These are phyloP conservation scores for Pseudozyma hubeiensis DNA, from an alignment of 1,284 basidiomycete genomes.

Conservation along the genomic window DNA sequence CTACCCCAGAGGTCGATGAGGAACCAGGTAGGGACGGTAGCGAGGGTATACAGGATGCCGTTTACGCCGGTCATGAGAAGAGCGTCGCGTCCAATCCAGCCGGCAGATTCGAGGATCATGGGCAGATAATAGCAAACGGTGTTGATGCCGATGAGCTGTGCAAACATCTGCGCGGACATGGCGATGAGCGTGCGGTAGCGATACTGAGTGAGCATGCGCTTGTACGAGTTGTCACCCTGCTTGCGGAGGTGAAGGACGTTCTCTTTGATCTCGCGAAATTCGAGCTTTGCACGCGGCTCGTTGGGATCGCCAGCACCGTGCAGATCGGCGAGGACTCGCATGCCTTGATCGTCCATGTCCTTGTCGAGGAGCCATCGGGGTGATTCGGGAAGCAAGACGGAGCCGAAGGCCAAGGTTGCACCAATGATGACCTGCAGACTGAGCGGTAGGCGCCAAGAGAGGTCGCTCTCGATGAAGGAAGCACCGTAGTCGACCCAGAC, in stretches of 20 bases:
- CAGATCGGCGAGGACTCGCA: constrained; percentile 88
- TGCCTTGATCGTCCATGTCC: constrained; percentile 85
- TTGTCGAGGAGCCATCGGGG: constrained; percentile 94
- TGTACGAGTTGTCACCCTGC: constrained; percentile 81
- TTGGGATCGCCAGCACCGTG: constrained; percentile 83
- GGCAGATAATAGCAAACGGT: constrained; percentile 92
- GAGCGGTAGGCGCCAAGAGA: constrained; percentile 70
- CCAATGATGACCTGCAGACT: constrained; percentile 78
- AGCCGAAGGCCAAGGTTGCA: constrained; percentile 81
- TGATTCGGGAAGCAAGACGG: constrained; percentile 89
- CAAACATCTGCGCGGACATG: constrained; percentile 97
- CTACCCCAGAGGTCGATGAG: constrained; percentile 92
- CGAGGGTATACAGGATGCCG: constrained; percentile 76
- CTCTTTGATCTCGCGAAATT: constrained; percentile 92
- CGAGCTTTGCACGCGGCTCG: constrained; percentile 79
- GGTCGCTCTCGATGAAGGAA: constrained; percentile 75
- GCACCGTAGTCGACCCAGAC: constrained; percentile 86
- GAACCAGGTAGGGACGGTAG: constrained; percentile 79
- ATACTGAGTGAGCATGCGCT: constrained; percentile 87
- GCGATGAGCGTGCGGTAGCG: constrained; percentile 89
- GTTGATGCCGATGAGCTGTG: constrained; percentile 76
- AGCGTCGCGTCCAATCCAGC: constrained; percentile 96
- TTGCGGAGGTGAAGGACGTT: constrained; percentile 70
- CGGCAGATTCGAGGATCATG: constrained; percentile 75
- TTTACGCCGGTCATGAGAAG: constrained; percentile 91